Evolutionary conservation across 2,329 filamentous ascomycete genomes (phyloP).

Genomic region (Colletotrichum sansevieriae): DNA sequence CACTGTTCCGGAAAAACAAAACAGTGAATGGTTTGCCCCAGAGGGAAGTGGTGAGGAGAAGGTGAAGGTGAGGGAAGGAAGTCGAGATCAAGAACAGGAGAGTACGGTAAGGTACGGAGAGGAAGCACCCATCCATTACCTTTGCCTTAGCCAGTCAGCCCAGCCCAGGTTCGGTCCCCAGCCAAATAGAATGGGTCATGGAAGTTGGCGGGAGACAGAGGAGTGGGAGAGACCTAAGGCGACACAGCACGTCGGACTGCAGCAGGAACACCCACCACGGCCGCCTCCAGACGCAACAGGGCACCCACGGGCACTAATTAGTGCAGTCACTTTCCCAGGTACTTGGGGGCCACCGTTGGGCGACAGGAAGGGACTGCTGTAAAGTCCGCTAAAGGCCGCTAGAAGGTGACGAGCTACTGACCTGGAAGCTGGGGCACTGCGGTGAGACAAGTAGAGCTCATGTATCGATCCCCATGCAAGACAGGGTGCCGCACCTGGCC

Average conservation of each 20-base stretch:
- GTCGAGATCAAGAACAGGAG: conserved; percentile 29
- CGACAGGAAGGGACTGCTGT: background rate
- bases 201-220: conserved; percentile 28
- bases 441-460: background rate
- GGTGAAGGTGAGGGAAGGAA: conserved; percentile 31
- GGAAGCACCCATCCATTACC: background rate
- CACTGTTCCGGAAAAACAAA: conserved; percentile 6
- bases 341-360: conserved; percentile 7
- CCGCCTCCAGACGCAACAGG: conserved; percentile 27
- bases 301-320: conserved; percentile 33
- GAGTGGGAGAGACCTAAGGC: conserved; percentile 21
- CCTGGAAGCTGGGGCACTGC: background rate
- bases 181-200: conserved; percentile 27
- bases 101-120: conserved; percentile 21
- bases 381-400: conserved; percentile 22
- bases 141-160: conserved; percentile 29
- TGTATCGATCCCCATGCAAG: conserved; percentile 35
- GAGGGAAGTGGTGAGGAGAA: conserved; percentile 23
- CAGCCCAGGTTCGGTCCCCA: conserved; percentile 33
- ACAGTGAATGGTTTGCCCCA: conserved; percentile 18
- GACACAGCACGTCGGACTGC: conserved; percentile 34
- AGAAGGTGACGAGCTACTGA: conserved; percentile 1
- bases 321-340: background rate
- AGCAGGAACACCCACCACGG: conserved; percentile 35
- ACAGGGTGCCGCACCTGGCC: conserved; percentile 36